Conservation (phyloP, 2,329 filamentous ascomycete genomes). For the Clonostachys byssicola region DNA sequence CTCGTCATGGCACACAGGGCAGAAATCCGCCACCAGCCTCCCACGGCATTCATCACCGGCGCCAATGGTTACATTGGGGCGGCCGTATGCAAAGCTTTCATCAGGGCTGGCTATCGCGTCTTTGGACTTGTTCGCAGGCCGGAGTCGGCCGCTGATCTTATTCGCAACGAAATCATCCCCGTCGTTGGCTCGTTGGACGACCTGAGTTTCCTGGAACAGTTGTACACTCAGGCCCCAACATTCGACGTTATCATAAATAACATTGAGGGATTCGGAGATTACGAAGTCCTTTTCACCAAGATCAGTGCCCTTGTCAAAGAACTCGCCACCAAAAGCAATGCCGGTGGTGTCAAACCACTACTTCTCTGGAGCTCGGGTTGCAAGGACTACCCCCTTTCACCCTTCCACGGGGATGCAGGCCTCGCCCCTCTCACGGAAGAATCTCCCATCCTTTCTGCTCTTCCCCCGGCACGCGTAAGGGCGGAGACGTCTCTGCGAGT, state of each 20-base stretch:
- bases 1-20: too few species aligned
- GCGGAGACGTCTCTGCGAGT: constrained; percentile 22
- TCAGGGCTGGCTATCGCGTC: constrained; percentile 35
- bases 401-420: constrained; percentile 22
- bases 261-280: constrained; percentile 32
- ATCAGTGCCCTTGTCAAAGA: constrained; percentile 23
- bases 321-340: constrained; percentile 23
- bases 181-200: constrained; percentile 31
- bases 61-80: constrained; percentile 44
- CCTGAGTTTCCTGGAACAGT: constrained; percentile 14
- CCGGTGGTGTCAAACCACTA: constrained; percentile 26
- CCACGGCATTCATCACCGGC: constrained; percentile 37
- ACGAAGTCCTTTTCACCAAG: constrained; percentile 30
- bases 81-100: constrained; percentile 38
- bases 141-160: constrained; percentile 19
- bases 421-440: constrained; percentile 36
- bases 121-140: constrained; percentile 36
- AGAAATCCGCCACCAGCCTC: too few species aligned
- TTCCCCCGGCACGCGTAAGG: constrained; percentile 18
- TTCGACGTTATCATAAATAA: constrained; percentile 37
- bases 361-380: constrained; percentile 42
- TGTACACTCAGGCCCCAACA: constrained; percentile 15
- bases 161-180: constrained; percentile 29
- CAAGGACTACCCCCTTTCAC: constrained; percentile 40
- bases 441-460: constrained; percentile 25